Conservation (phyloP, 208 protist species). For the Leishmania gerbilli region DNA sequence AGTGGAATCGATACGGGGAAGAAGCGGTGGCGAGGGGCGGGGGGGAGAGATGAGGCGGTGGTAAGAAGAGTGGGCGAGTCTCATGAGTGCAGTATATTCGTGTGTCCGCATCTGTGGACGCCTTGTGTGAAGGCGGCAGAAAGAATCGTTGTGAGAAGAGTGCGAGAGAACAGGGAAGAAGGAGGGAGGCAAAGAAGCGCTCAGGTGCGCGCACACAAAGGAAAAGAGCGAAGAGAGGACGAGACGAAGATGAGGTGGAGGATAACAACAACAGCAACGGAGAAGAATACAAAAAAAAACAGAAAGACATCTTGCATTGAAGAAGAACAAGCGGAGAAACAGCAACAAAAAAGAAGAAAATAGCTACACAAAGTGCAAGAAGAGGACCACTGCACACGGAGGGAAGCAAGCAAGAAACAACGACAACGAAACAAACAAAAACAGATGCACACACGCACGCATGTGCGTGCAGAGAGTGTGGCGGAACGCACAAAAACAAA, state of each 20-base stretch:
- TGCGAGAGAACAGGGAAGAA: neutral
- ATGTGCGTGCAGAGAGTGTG: too few relatives aligned
- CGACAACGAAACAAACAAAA: neutral
- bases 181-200: neutral
- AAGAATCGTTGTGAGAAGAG: neutral
- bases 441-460: neutral
- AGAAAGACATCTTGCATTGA: neutral
- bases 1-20: neutral
- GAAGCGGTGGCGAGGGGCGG: too few relatives aligned
- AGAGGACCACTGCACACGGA: neutral
- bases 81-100: neutral
- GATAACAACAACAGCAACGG: neutral
- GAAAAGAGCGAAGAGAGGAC: neutral
- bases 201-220: neutral
- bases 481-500: too few relatives aligned
- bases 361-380: neutral
- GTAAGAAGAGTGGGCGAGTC: neutral
- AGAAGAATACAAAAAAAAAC: neutral
- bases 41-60: neutral
- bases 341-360: neutral
- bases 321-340: neutral
- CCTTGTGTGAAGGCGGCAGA: constrained; percentile 2
- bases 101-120: neutral
- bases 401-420: neutral
- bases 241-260: neutral